Evolutionary conservation across 2,329 filamentous ascomycete species (phyloP).

Genomic region (Ophiobolus disseminans): DNA sequence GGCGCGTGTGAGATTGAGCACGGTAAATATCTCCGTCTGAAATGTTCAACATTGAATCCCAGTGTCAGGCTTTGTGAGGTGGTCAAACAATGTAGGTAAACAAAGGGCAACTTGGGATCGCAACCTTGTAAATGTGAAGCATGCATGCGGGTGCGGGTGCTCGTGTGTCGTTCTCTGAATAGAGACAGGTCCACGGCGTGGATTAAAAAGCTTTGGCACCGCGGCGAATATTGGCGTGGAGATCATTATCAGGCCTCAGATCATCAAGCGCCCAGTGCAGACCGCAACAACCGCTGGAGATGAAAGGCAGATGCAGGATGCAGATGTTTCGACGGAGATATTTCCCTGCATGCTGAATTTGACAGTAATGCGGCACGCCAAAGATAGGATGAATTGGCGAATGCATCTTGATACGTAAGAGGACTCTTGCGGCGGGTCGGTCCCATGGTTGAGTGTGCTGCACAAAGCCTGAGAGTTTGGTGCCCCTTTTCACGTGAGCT

Average conservation of each 20-base stretch:
- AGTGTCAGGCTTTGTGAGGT: not conserved
- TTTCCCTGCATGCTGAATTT: conserved; percentile 15
- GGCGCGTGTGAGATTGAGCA: conserved; percentile 17
- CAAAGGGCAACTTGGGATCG: conserved; percentile 5
- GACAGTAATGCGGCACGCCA: conserved; percentile 1
- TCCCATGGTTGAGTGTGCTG: conserved; percentile 19
- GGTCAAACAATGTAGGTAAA: conserved; percentile 13
- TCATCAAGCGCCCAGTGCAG: conserved; percentile 29
- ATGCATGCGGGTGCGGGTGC: too few relatives aligned
- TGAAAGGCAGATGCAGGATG: conserved; percentile 25
- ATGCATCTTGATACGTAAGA: conserved; percentile 32
- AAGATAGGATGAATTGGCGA: conserved; percentile 21
- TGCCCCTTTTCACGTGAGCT: conserved; percentile 41
- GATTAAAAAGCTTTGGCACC: conserved; percentile 17
- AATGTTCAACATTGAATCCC: not conserved
- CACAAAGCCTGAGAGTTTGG: conserved; percentile 5
- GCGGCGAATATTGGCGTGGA: conserved; percentile 27
- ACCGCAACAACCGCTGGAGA: conserved; percentile 26
- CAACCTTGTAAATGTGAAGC: not conserved
- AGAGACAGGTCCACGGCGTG: too few relatives aligned
- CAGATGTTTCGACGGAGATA: conserved; percentile 8
- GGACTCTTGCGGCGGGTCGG: conserved; percentile 17
- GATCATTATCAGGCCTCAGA: conserved; percentile 27
- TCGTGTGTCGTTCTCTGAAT: too few relatives aligned
- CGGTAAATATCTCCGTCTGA: conserved; percentile 8